Base-by-base conservation (phyloP, 345 rosid genomes). In the Pistacia integerrima region DNA sequence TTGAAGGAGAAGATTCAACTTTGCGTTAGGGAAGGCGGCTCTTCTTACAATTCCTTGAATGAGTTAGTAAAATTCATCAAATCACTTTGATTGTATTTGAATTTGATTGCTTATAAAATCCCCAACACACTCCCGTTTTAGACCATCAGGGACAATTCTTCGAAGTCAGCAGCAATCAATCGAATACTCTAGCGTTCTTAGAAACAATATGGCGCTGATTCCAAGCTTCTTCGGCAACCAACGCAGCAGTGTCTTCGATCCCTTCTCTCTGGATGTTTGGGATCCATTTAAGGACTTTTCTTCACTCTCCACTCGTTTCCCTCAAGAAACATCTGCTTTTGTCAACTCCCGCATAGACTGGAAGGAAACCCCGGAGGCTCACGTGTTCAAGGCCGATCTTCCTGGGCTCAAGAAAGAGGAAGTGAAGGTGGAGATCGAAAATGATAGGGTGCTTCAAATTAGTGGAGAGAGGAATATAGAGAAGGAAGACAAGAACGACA, bases 401-500 rank as follows among this genome's bases (percentile, higher is more conserved):
- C 75, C 75, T 0, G 75, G 75, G 58, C 8, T 76, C 8, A 76
- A 48, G 68, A 76, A 76, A 56, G 79, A 76, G 60, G 79, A 76
- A 49, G 72, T 75, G 55, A 75, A 75, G 14, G 78, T 76, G 0
- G 78, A 68, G 49, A 22, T 76, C 0, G 68, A 76, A 58, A 67
- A 76, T 18, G 67, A 48, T 35, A 30, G 58, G 14, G 67, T 67
- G 64, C 67, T 76, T 10, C 76, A 62, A n/a, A 77, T 77, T 5
- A 64, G 72, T 22, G 80, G 80, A 33, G 59, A 71, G 66, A 77
- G 76, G 66, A 52, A 55, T 2, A 11, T 63, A 2, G 80, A 77
- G 72, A 70, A 56, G 76, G 80, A 77, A n/a, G 80, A 72, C 41
- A 78, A 78, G 73, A 72, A 65, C 17, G 67, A 78, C 14, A 72